Base-by-base conservation (phyloP, 768 basidiomycete species). In the Mycena chlorophos region DNA sequence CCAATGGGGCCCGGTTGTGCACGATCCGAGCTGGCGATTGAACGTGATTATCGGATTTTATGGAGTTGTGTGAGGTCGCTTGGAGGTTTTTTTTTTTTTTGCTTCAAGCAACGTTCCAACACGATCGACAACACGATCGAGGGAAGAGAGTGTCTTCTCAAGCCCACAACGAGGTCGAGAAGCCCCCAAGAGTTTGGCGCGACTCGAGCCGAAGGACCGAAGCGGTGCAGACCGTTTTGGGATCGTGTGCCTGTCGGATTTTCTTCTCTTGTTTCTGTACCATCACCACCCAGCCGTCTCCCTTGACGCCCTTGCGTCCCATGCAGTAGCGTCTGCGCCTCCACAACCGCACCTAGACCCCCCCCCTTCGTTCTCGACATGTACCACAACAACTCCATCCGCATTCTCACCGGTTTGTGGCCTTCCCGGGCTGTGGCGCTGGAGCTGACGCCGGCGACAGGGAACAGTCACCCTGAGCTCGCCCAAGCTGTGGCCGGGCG, bases 401-500 rank as follows among this genome's bases (percentile, higher is more conserved):
- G 86, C 69, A 78, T 91, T 63, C 77, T 91, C 60, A 77, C 89
- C 68, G 89, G 89, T 88, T 58, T 61, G 83, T 34, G 22, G 8
- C 16, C 51, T 6, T 23, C 8, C 26, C 16, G n/a, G 34, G 34
- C 40, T 34, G 26, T 42, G 8, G 45, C 23, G 45, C 45, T 46
- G 22, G 14, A 10, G 45, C 45, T 46, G 25, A 46, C 45, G 10
- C 12, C 45, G 27, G 12, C 10, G 13, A 13, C 75, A 97, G 95
- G 96, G 70, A 96, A 95, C 76, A 94, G 92, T 72, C 97, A 99
- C 78, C 93, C 94, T 67, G 91, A 95, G 83, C 89, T 99, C 79
- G 96, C 96, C 73, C 83, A 89, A 68, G 81, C 87, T 58, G 94
- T 99, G 75, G 91, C 93, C 68, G 93, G 97, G 83, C 88, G 93